Base-by-base conservation (phyloP, 495 filamentous ascomycete species). In the Cryomyces minteri region DNA sequence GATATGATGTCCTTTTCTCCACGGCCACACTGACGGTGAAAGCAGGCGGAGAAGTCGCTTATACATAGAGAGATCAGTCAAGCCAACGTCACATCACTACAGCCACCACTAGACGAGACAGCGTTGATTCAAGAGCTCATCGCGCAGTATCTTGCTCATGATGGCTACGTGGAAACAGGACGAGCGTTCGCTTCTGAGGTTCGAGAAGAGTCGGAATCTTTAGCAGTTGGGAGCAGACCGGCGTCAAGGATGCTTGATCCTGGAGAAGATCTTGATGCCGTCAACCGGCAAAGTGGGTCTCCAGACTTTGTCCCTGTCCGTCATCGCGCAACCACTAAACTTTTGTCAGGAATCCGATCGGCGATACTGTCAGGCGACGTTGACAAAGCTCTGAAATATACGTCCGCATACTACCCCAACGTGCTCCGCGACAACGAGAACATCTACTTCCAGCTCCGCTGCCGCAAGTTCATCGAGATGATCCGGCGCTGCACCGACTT, bases 391-490 rank as follows among this genome's bases (percentile, higher is more conserved):
- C 68, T 96, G 28, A 79, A 84, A 56, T 75, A 79, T 56, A 94
- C 83, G 31, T 74, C 78, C 45, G 65, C 67, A 5, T 86, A 75
- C 53, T 96, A 94, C 57, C 79, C 84, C 7, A 65, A 69, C 25
- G 90, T 96, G 5, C 70, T 99, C 8, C 69, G 75, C 37, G 74
- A 84, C n/a, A 84, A 93, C 51, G 76, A 84, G 31, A 79, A 87
- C 37, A 87, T 95, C 30, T 81, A 86, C 59, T 99, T 96, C 63
- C 80, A 84, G 45, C 67, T 99, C 41, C 75, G 79, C 47, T 94
- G 90, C 56, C 74, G 85, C 50, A 94, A 88, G 61, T 93, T 95
- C 55, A 75, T 96, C 41, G 90, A 98, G 62, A 93, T 98, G 84
- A 88, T 94, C 51, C 79, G 87, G 28, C 75, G 71, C 46, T 80